Conservation (phyloP, 306 rosid species). For the Coriaria nepalensis region DNA sequence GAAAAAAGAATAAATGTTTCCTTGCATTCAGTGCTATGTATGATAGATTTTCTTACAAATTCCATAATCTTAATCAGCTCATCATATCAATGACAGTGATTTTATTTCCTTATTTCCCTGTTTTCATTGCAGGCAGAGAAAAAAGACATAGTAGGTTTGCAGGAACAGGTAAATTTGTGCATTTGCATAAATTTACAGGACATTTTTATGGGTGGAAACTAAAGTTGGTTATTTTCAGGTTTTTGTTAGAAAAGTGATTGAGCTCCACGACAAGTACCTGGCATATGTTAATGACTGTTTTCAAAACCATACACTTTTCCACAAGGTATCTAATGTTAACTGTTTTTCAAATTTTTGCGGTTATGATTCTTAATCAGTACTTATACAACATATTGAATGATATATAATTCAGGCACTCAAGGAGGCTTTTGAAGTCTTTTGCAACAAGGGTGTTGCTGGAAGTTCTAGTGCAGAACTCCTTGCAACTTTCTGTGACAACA, state of each 20-base stretch:
- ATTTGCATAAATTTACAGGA: conserved; percentile 1
- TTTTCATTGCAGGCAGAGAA: conserved; percentile 61
- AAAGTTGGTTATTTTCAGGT: conserved; percentile 30
- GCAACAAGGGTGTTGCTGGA: conserved; percentile 47
- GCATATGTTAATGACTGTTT: conserved; percentile 69
- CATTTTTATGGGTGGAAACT: conserved; percentile 15
- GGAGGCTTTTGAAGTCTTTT: conserved; percentile 45
- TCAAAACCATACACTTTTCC: conserved; percentile 64
- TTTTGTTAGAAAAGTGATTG: conserved; percentile 44
- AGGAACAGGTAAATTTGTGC: conserved; percentile 32
- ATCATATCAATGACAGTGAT: too few relatives aligned
- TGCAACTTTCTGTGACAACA: conserved; percentile 40
- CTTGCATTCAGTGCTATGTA: too few relatives aligned
- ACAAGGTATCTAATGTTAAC: conserved; percentile 26
- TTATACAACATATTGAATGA: too few relatives aligned
- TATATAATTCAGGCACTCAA: conserved; percentile 22
- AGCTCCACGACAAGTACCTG: conserved; percentile 41
- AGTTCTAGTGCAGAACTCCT: conserved; percentile 42
- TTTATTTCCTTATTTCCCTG: conserved; percentile 12
- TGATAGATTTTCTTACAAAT: too few relatives aligned
- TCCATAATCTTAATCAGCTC: too few relatives aligned
- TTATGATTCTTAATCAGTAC: too few relatives aligned
- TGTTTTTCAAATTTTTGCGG: background rate
- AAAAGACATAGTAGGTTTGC: conserved; percentile 54
- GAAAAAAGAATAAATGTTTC: too few relatives aligned